Conservation (phyloP, 2,329 filamentous ascomycete species). For the Aspergillus quadrilineatus region DNA sequence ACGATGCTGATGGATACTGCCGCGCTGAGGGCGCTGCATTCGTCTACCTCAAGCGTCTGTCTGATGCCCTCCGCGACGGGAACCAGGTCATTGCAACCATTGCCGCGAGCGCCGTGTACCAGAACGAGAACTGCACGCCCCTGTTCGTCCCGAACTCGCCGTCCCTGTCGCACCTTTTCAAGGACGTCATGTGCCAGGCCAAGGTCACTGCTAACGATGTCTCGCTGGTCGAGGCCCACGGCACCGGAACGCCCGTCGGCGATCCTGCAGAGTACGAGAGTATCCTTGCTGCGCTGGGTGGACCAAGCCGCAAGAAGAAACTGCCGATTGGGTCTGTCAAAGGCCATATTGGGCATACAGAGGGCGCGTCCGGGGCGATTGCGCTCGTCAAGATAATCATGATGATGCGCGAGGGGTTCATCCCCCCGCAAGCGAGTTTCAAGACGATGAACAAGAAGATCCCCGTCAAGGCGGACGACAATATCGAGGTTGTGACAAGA, state of each 20-base stretch:
- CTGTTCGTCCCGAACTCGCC: not conserved
- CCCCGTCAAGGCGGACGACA: too few relatives aligned
- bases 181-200: not conserved
- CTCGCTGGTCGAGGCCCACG: slow-evolving; percentile 45
- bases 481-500: too few relatives aligned
- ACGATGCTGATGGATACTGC: slow-evolving; percentile 4
- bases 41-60: not conserved
- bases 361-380: slow-evolving; percentile 13
- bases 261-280: slow-evolving; percentile 31
- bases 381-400: too few relatives aligned
- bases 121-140: not conserved
- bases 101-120: not conserved
- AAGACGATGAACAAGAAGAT: too few relatives aligned
- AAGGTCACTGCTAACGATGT: slow-evolving; percentile 13
- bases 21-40: slow-evolving; percentile 1
- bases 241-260: slow-evolving; percentile 40
- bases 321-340: slow-evolving; percentile 20
- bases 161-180: not conserved
- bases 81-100: not conserved
- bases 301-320: slow-evolving; percentile 1
- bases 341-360: slow-evolving; percentile 27
- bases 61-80: not conserved
- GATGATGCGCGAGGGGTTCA: too few relatives aligned
- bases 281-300: slow-evolving; percentile 23
- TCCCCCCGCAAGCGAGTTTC: too few relatives aligned